Conservation (phyloP, 2,329 filamentous ascomycete genomes). For the Aspergillus hortae region DNA sequence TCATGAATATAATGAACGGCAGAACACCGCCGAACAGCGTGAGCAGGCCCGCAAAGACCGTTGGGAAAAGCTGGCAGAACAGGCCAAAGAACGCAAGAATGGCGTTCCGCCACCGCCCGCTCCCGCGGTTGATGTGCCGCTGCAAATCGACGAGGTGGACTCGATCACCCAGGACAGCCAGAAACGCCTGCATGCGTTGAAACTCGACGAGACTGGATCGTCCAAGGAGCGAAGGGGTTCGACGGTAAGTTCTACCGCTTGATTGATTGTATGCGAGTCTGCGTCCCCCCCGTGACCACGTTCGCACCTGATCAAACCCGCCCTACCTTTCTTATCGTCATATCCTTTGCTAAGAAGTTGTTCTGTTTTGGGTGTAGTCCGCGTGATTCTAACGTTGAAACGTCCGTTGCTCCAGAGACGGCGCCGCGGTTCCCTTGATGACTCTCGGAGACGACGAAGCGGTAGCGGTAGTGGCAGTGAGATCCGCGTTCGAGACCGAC, state of each 20-base stretch:
- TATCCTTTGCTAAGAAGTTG: conserved; percentile 39
- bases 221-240: conserved; percentile 49
- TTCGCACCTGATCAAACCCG: conserved; percentile 13
- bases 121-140: conserved; percentile 42
- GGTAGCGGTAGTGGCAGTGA: conserved; percentile 37
- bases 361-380: conserved; percentile 35
- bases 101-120: conserved; percentile 36
- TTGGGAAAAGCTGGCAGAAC: conserved; percentile 81
- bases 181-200: conserved; percentile 82
- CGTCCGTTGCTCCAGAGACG: conserved; percentile 46
- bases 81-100: conserved; percentile 68
- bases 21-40: conserved; percentile 83
- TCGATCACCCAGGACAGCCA: conserved; percentile 76
- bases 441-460: conserved; percentile 38
- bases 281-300: conserved; percentile 20
- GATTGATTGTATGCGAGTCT: conserved; percentile 18
- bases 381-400: conserved; percentile 46
- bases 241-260: conserved; percentile 42
- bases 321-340: conserved; percentile 24
- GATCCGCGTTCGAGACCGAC: conserved; percentile 30
- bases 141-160: conserved; percentile 67
- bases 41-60: conserved; percentile 78
- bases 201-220: conserved; percentile 65
- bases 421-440: conserved; percentile 41
- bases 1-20: conserved; percentile 94